phyloP scores from a whole-genome alignment of 257 asterid species.

The Cinchona pubescens region DNA sequence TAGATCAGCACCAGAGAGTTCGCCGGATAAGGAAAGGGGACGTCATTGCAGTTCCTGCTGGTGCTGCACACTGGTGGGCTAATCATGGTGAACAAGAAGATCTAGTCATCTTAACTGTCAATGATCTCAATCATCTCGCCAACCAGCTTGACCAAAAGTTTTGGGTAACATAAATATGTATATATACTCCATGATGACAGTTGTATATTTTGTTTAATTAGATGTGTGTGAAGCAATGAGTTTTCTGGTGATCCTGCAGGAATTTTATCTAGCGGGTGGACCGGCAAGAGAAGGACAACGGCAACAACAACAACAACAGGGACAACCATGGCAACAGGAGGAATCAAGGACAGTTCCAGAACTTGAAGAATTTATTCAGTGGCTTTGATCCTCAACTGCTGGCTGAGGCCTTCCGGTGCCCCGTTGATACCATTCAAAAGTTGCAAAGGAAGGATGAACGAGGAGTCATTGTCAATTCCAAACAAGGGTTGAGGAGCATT shows the following conservation, averaged over 20 bases:
- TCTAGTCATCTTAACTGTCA: slow-evolving; percentile 49
- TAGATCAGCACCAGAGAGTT: slow-evolving; percentile 61
- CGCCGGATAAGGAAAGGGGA: slow-evolving; percentile 59
- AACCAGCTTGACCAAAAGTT: slow-evolving; percentile 71
- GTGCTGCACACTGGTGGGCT: slow-evolving; percentile 64
- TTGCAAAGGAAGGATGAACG: slow-evolving; percentile 44
- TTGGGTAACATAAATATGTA: slow-evolving; percentile 34
- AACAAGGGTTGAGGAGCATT: slow-evolving; percentile 37
- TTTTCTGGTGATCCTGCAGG: slow-evolving; percentile 20
- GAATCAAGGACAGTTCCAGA: slow-evolving; percentile 8
- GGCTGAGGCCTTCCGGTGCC: slow-evolving; percentile 58
- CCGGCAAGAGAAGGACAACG: slow-evolving; percentile 21
- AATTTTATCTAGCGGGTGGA: slow-evolving; percentile 66
- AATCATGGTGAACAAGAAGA: slow-evolving; percentile 56
- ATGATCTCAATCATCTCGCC: slow-evolving; percentile 60
- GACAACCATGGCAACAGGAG: background rate
- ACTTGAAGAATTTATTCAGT: slow-evolving; percentile 46
- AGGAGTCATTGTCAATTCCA: slow-evolving; percentile 50
- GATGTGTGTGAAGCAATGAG: background rate
- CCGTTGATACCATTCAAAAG: slow-evolving; percentile 30
- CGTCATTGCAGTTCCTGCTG: slow-evolving; percentile 59
- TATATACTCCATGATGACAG: no score
- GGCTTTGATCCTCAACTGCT: slow-evolving; percentile 43
- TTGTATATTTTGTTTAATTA: background rate
- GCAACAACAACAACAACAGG: background rate